Evolutionary conservation across 1,139 yeast genomes (phyloP), one percentile per base, ranked within the genome.

Genomic region (Barnettozyma hawaiiensis): DNA sequence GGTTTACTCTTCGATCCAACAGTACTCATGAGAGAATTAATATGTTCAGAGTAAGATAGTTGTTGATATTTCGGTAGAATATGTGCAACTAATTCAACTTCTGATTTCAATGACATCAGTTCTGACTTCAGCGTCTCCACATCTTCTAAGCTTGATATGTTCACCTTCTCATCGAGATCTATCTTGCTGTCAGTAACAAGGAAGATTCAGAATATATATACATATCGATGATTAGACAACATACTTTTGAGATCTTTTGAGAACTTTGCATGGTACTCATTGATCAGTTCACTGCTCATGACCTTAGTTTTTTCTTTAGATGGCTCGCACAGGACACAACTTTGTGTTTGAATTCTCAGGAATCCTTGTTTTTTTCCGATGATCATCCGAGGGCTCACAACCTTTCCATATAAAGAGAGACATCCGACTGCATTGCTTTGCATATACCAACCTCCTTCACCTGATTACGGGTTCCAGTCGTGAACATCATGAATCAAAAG

Each of bases 41-140:
- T 31, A 21, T 45, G 43, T 15, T 43, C 46, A 11, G 48, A 44
- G 15, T 46, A 49, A 1, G 45, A 29, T 12, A 45, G 35, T 20
- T 41, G 46, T 21, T 46, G 48, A 23, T 49, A 45, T 10, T 37
- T 35, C 3, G 51, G 50, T 7, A 49, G 31, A 12, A 39, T 4
- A 28, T 49, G 50, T 1, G 46, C 32, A 2, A 44, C 24, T 16
- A 41, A 15, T n/a, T 46, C 51, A 2, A 47, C 23, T 11, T 43
- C 39, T 10, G 35, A 40, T 31, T 45, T 43, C 10, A 48, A 15
- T 6, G 28, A 6, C 4, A 41, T 18, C 4, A 39, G 29, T 1
- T 39, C 29, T 9, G 29, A 10, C 26, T 39, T 39, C 7, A 37
- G 11, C 3, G 10, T 2, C 14, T 31, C 20, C 2, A 15, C 23